Percentiles rank a stretch among this genome's conserved stretches.
Conservation (phyloP, 2,329 filamentous ascomycete genomes). For the Trichoderma aggressivum region DNA sequence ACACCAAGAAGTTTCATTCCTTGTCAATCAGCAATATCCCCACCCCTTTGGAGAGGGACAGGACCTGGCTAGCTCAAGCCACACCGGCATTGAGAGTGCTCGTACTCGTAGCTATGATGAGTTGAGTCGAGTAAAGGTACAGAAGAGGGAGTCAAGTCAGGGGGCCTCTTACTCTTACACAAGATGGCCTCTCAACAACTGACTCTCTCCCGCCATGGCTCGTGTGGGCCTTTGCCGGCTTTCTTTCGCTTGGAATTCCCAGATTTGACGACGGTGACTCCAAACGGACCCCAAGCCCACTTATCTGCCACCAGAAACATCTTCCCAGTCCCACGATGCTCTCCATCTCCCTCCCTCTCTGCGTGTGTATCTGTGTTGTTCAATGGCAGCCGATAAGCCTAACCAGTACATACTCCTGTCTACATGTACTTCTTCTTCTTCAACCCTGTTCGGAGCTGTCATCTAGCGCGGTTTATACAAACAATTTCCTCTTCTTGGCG, state of each 20-base stretch:
- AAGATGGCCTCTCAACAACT: background rate
- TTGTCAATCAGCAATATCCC: background rate
- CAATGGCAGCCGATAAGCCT: background rate
- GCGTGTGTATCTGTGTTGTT: background rate
- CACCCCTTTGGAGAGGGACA: background rate
- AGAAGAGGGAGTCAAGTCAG: background rate
- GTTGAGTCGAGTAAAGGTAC: background rate
- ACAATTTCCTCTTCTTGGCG: background rate
- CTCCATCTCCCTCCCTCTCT: background rate
- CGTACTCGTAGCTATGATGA: background rate
- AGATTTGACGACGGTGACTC: conserved; percentile 1
- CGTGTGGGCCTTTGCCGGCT: background rate
- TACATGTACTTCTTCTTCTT: background rate
- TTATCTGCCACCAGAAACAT: background rate
- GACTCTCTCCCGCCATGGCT: background rate
- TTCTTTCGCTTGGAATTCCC: conserved; percentile 3
- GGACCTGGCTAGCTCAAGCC: background rate
- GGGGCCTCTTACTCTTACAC: background rate
- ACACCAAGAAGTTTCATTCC: background rate
- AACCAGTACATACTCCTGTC: background rate
- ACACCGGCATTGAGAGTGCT: background rate
- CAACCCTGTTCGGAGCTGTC: background rate
- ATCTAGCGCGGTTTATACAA: background rate
- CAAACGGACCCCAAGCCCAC: background rate
- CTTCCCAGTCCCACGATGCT: background rate